Percentiles rank a stretch among this genome's conserved stretches.
phyloP scores from a whole-genome alignment of 306 rosid species.

The Argentina anserina region DNA sequence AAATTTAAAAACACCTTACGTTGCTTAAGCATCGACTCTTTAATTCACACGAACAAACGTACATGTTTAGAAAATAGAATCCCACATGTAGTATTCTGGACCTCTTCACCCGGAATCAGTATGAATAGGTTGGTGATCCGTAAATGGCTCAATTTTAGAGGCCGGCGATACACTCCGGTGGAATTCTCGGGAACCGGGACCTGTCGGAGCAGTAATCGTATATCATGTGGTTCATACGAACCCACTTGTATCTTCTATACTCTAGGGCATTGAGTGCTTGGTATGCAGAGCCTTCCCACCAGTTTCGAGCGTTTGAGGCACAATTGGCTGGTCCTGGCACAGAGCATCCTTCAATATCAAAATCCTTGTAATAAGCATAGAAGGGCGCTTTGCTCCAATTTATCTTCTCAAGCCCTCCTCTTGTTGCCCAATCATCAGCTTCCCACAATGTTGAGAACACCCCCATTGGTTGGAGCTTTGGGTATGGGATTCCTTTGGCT shows the following conservation, averaged over 20 bases:
- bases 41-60: neutral
- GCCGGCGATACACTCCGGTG: conserved; percentile 68
- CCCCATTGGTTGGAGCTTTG: conserved; percentile 73
- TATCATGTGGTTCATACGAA: conserved; percentile 78
- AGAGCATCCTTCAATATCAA: conserved; percentile 80
- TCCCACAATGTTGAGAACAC: conserved; percentile 88
- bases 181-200: conserved; percentile 58
- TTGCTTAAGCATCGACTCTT: neutral
- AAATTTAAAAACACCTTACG: neutral
- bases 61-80: neutral
- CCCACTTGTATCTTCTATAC: conserved; percentile 68
- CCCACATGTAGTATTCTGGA: neutral
- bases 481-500: conserved; percentile 66
- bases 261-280: conserved; percentile 51
- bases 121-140: neutral
- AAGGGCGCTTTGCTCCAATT: conserved; percentile 91
- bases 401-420: conserved; percentile 96
- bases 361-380: conserved; percentile 72
- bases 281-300: conserved; percentile 83
- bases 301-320: conserved; percentile 55
- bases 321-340: conserved; percentile 67
- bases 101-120: neutral
- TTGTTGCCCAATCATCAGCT: conserved; percentile 94
- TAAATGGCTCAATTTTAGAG: conserved; percentile 18
- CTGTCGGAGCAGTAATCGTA: conserved; percentile 82